phyloP scores from a whole-genome alignment of 805 yeast genomes.

The Brettanomyces anomalus region DNA sequence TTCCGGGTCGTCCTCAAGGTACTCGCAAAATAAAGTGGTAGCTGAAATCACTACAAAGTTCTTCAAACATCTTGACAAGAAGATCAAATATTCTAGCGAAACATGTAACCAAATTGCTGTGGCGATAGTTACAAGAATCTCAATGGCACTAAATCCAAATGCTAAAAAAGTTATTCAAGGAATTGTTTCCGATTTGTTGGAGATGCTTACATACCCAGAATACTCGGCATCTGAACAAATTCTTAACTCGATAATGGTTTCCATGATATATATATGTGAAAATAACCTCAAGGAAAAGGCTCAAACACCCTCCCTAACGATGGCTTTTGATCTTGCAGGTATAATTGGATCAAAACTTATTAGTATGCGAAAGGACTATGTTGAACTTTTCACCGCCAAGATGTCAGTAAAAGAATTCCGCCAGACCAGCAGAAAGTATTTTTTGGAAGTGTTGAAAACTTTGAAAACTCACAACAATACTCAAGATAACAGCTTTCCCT shows the following conservation, averaged over 20 bases:
- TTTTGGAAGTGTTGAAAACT: not conserved
- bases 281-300: slow-evolving; percentile 13
- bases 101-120: slow-evolving; percentile 24
- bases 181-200: slow-evolving; percentile 47
- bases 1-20: not conserved
- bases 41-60: slow-evolving; percentile 6
- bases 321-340: slow-evolving; percentile 54
- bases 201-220: slow-evolving; percentile 43
- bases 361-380: slow-evolving; percentile 18
- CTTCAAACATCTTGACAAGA: slow-evolving; percentile 5
- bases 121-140: slow-evolving; percentile 21
- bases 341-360: slow-evolving; percentile 44
- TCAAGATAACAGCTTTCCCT: slow-evolving; percentile 3
- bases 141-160: slow-evolving; percentile 23
- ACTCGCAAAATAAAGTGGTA: slow-evolving; percentile 7
- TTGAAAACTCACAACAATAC: not conserved
- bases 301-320: slow-evolving; percentile 36
- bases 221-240: slow-evolving; percentile 54
- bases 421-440: not conserved
- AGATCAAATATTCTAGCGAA: slow-evolving; percentile 5
- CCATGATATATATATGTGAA: slow-evolving; percentile 30
- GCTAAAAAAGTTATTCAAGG: slow-evolving; percentile 37
- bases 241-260: slow-evolving; percentile 34
- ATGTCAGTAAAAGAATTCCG: not conserved
- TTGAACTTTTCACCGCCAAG: not conserved